phyloP scores from a whole-genome alignment of 352 stramenopile species.

The Pseudoperonospora humuli region DNA sequence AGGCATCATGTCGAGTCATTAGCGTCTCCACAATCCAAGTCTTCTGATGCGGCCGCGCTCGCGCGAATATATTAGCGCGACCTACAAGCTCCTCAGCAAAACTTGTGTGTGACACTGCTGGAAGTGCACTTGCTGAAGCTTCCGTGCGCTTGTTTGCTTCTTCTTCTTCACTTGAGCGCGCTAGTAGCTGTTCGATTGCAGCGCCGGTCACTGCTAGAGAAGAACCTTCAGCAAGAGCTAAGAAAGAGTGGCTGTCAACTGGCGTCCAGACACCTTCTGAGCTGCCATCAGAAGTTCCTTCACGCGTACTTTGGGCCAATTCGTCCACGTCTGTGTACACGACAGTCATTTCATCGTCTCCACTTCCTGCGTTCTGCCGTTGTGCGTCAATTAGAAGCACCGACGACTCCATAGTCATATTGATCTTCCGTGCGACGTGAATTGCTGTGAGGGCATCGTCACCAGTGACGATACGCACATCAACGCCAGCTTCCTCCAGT shows the following conservation, averaged over 20 bases:
- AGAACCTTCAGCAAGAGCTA: slow-evolving; percentile 43
- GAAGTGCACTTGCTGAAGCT: too few relatives aligned
- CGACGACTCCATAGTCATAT: slow-evolving; percentile 55
- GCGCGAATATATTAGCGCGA: slow-evolving; percentile 60
- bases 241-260: slow-evolving; percentile 39
- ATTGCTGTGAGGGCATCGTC: slow-evolving; percentile 79
- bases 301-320: slow-evolving; percentile 28
- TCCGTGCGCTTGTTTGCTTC: slow-evolving; percentile 4
- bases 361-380: slow-evolving; percentile 4
- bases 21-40: slow-evolving; percentile 72
- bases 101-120: too few relatives aligned
- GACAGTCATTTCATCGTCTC: slow-evolving; percentile 8
- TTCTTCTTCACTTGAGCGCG: slow-evolving; percentile 16
- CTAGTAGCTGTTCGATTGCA: slow-evolving; percentile 41
- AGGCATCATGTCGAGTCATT: too few relatives aligned
- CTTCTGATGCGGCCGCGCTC: slow-evolving; percentile 69
- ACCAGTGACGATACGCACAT: slow-evolving; percentile 85
- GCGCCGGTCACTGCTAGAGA: slow-evolving; percentile 62
- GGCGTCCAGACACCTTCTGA: slow-evolving; percentile 27
- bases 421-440: slow-evolving; percentile 63
- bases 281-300: slow-evolving; percentile 6
- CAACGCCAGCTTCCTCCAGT: slow-evolving; percentile 64
- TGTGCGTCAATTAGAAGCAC: slow-evolving; percentile 46
- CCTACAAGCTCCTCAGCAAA: slow-evolving; percentile 48
- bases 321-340: slow-evolving; percentile 62